These are phyloP conservation scores for Fusarium cicatricum DNA, from an alignment of 2,329 filamentous ascomycete species.

Conservation along the genomic window DNA sequence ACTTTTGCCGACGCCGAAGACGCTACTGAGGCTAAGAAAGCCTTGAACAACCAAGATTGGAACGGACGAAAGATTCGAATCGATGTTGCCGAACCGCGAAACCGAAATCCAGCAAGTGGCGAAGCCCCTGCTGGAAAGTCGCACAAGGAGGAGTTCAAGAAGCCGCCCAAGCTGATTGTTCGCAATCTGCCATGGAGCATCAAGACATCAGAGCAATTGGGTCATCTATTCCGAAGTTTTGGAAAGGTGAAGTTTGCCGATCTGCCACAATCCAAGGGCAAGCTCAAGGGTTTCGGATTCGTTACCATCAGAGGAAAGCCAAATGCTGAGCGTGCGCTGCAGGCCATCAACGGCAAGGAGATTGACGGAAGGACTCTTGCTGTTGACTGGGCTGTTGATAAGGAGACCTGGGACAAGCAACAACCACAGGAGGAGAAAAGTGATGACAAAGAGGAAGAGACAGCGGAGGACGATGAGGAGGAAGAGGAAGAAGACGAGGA, in stretches of 20 bases:
- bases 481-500: conserved; percentile 46
- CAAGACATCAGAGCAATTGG: conserved; percentile 83
- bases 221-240: conserved; percentile 81
- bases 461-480: conserved; percentile 51
- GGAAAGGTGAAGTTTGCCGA: conserved; percentile 91
- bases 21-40: conserved; percentile 79
- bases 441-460: conserved; percentile 50
- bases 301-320: conserved; percentile 86
- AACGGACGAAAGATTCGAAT: conserved; percentile 84
- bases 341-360: conserved; percentile 85
- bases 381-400: conserved; percentile 97
- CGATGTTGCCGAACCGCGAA: conserved; percentile 86
- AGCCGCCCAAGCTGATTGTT: conserved; percentile 81
- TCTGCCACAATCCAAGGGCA: conserved; percentile 79
- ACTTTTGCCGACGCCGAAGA: conserved; percentile 96
- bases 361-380: conserved; percentile 88
- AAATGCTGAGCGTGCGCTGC: conserved; percentile 90
- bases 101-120: conserved; percentile 66
- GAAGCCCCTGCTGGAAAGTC: conserved; percentile 56
- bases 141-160: conserved; percentile 66
- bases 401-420: conserved; percentile 80
- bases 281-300: conserved; percentile 90
- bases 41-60: conserved; percentile 80
- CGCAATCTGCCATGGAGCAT: conserved; percentile 97
- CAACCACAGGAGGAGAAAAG: conserved; percentile 53